Base-by-base conservation (phyloP, 306 rosid species). In the Dryas octopetala region DNA sequence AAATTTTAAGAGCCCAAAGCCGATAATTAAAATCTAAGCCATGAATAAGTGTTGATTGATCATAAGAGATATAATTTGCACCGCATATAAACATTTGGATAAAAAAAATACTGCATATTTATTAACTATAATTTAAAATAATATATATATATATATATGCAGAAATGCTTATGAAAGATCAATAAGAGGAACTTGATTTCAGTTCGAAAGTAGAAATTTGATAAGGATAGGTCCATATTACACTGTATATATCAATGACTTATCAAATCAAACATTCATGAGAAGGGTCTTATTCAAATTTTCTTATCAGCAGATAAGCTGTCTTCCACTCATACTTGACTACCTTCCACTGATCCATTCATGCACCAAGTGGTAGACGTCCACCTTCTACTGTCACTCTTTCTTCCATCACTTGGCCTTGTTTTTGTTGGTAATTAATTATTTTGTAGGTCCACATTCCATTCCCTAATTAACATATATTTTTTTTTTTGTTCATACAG, bases 151-250 rank as follows among this genome's bases (percentile, higher is more conserved):
- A 13, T 9, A 49, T 68, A 62, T 46, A 28, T 11, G 62, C 43
- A 63, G 23, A 69, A 66, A 43, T 52, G 46, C 23, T 48, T 11
- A 49, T 48, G 53, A 74, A 38, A 9, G 7, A 57, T 53, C 45
- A 13, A 62, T 62, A 75, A 75, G 80, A 47, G 9, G 48, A 4
- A 55, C 48, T 46, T 48, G 65, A 40, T 79, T 73, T 66, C 76
- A 68, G 44, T 55, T 4, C 38, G 51, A 17, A 49, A 23, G 11
- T 15, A 57, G 5, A 47, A 66, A 60, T 64, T 40, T 70, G 74
- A 71, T 76, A 81, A 76, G 78, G 81, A 59, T 40, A 4, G 65
- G 65, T 23, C 74, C 66, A 65, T 81, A 65, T 64, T 14, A 71
- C 48, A 71, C 74, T 54, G 66, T 69, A 40, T 60, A 59, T 26